These are phyloP conservation scores for Mycosarcoma maydis DNA, from an alignment of 1,284 basidiomycete genomes.

Conservation along the genomic window DNA sequence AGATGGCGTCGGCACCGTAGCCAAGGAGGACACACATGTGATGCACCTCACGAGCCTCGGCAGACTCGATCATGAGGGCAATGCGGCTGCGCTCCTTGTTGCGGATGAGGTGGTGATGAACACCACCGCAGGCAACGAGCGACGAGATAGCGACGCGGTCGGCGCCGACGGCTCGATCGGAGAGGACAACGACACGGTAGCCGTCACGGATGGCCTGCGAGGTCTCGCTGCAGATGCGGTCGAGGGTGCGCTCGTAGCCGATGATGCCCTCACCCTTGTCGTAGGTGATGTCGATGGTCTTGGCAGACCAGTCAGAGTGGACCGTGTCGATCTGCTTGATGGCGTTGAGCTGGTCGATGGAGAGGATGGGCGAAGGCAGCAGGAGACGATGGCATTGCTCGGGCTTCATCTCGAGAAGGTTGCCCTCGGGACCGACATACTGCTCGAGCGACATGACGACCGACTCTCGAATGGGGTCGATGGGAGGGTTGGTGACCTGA, in stretches of 20 bases:
- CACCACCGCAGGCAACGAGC: constrained; percentile 62
- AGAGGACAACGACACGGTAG: constrained; percentile 58
- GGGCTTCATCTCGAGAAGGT: constrained; percentile 62
- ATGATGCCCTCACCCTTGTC: constrained; percentile 57
- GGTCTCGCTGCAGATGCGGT: constrained; percentile 62
- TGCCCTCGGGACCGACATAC: constrained; percentile 65
- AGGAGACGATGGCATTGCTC: constrained; percentile 62
- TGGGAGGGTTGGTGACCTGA: constrained; percentile 66
- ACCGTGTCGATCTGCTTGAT: constrained; percentile 58
- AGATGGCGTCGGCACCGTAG: constrained; percentile 65
- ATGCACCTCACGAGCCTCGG: constrained; percentile 65
- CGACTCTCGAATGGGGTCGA: constrained; percentile 65
- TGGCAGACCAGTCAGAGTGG: constrained; percentile 56
- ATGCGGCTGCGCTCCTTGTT: constrained; percentile 64
- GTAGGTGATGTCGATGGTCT: constrained; percentile 64
- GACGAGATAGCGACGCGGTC: constrained; percentile 63
- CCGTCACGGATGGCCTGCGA: constrained; percentile 61
- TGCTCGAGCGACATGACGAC: constrained; percentile 66
- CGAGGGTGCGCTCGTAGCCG: constrained; percentile 61
- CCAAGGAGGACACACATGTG: constrained; percentile 65
- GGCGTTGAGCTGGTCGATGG: constrained; percentile 60
- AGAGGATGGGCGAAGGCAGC: constrained; percentile 58
- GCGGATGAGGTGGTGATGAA: constrained; percentile 65
- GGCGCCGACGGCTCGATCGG: constrained; percentile 57
- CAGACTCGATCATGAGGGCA: constrained; percentile 62